These are phyloP conservation scores for Lachnellula suecica DNA, from an alignment of 2,329 filamentous ascomycete genomes.

Conservation along the genomic window DNA sequence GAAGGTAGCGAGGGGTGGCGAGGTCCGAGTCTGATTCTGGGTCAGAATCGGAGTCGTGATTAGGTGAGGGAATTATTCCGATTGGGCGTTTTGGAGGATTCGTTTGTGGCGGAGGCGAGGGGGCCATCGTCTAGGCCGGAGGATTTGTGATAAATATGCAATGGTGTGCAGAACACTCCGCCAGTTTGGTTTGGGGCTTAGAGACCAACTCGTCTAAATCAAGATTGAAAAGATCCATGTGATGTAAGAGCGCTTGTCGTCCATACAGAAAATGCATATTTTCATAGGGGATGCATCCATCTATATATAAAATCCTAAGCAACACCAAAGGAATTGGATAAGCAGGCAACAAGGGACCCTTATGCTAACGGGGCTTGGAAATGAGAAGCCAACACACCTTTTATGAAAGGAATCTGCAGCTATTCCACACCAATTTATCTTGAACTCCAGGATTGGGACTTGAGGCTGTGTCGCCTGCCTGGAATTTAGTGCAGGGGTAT, in stretches of 20 bases:
- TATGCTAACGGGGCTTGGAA: slow-evolving; percentile 4
- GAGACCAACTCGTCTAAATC: neutral
- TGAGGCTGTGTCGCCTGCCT: slow-evolving; percentile 4
- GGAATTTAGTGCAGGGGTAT: neutral
- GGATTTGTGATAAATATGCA: neutral
- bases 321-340: slow-evolving; percentile 2
- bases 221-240: neutral
- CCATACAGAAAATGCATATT: neutral
- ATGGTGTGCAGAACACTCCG: neutral
- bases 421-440: too few relatives aligned
- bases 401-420: neutral
- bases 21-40: slow-evolving; percentile 13
- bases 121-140: slow-evolving; percentile 6
- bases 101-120: slow-evolving; percentile 10
- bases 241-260: neutral
- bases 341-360: slow-evolving; percentile 6
- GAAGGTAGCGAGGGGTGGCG: slow-evolving; percentile 3
- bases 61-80: neutral
- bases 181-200: neutral
- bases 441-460: neutral
- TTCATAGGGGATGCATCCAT: slow-evolving; percentile 2
- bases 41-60: slow-evolving; percentile 9
- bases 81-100: slow-evolving; percentile 4
- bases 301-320: slow-evolving; percentile 11
- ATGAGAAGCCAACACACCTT: slow-evolving; percentile 4